These are phyloP conservation scores for Tuber magnatum DNA, from an alignment of 495 filamentous ascomycete genomes.

Conservation along the genomic window DNA sequence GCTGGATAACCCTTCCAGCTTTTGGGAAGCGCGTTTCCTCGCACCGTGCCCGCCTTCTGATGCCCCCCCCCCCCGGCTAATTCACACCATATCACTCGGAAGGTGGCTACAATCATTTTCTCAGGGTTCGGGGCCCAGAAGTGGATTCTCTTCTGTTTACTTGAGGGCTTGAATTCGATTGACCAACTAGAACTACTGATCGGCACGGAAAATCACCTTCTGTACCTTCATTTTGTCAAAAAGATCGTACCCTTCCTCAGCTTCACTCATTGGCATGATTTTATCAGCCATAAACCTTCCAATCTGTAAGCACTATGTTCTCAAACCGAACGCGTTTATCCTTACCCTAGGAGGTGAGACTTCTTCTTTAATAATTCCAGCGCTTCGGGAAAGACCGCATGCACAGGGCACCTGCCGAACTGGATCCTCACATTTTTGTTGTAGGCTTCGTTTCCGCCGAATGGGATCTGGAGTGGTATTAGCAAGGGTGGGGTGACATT, in stretches of 20 bases:
- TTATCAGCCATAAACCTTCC: constrained; percentile 85
- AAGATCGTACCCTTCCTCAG: constrained; percentile 80
- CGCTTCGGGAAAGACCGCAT: constrained; percentile 72
- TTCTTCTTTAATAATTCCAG: constrained; percentile 71
- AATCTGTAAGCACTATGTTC: constrained; percentile 23
- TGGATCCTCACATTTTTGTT: constrained; percentile 80
- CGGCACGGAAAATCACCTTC: constrained; percentile 59
- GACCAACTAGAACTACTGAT: neutral
- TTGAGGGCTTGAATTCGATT: neutral
- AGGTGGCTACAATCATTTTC: neutral
- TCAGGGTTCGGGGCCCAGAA: neutral
- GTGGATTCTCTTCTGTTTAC: neutral
- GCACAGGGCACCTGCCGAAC: constrained; percentile 89
- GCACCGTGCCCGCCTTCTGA: neutral
- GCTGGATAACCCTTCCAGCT: neutral
- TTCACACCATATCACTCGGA: neutral
- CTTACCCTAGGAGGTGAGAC: constrained; percentile 73
- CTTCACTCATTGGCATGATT: constrained; percentile 79
- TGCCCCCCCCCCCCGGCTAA: no score
- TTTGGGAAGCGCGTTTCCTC: neutral
- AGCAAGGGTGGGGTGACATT: neutral
- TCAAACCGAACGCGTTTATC: constrained; percentile 17
- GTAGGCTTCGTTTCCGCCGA: constrained; percentile 75
- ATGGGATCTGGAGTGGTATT: constrained; percentile 59
- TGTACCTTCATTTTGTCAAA: constrained; percentile 91